Conservation (phyloP, 2,329 filamentous ascomycete species). For the Beauveria sp. region DNA sequence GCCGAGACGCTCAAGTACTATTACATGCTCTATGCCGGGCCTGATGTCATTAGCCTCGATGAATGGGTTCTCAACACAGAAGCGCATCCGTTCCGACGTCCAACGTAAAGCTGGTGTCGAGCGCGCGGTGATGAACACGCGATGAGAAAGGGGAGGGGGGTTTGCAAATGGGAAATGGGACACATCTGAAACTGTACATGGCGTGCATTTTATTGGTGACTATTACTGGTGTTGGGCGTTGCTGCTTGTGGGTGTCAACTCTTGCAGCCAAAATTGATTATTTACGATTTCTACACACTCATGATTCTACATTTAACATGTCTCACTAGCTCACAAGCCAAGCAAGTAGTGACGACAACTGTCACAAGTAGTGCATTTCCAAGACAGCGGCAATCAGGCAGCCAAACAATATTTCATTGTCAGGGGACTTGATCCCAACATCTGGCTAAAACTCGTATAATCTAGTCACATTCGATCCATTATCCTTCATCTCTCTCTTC, state of each 20-base stretch:
- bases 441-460: neutral
- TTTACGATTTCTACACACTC: neutral
- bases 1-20: slow-evolving; percentile 92
- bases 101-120: slow-evolving; percentile 18
- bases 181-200: neutral
- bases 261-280: neutral
- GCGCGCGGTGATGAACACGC: too few relatives aligned
- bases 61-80: slow-evolving; percentile 62
- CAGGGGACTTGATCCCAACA: neutral
- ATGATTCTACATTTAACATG: neutral
- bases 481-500: neutral
- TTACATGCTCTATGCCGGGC: slow-evolving; percentile 68
- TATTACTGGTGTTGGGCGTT: neutral
- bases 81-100: slow-evolving; percentile 50
- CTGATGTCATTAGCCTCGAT: slow-evolving; percentile 58
- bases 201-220: neutral
- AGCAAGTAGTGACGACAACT: too few relatives aligned
- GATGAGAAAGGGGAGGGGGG: neutral
- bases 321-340: too few relatives aligned
- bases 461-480: slow-evolving; percentile 1
- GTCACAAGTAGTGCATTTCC: too few relatives aligned
- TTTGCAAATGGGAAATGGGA: neutral
- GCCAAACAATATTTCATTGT: neutral
- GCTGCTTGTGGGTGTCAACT: neutral
- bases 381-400: neutral